Base-by-base conservation (phyloP, 768 basidiomycete species). In the Suillus lakei region DNA sequence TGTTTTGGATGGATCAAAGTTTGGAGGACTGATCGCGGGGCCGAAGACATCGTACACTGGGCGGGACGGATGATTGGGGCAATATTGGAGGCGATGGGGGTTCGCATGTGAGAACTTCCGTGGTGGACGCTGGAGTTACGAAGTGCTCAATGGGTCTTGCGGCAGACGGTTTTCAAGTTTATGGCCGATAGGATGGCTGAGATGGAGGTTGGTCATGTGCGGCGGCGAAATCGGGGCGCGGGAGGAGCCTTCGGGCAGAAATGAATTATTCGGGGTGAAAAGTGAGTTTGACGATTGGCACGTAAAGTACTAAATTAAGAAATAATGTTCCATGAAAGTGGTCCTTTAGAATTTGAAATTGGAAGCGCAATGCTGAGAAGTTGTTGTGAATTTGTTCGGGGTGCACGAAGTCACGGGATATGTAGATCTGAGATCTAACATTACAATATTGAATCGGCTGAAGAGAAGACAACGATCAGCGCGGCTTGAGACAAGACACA, bases 261-360 rank as follows among this genome's bases (percentile, higher is more conserved):
- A 16, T 51, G 50, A 8, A 23, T 54, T 62, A 39, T 62, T 46
- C 50, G 32, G 61, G 15, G 16, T 46, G 28, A 48, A 50, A 50
- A 50, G 26, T 50, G 48, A 48, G 43, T 56, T 51, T 61, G 62
- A 61, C 28, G 56, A 60, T 54, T 69, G 46, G 65, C 55, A 48
- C 44, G 64, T 60, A 36, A 28, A 64, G 18, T 50, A 38, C 69
- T 41, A 5, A 38, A 66, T 68, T 63, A 58, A 63, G 72, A 23
- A 60, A 61, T 69, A 28, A 38, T 46, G 66, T 44, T 39, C 69
- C 68, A 60, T 36, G 5, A 16, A 5, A 36, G 23, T 13, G 30
- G 48, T 66, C 66, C 28, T 4, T 36, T 2, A 2, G 30, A 53
- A 78, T 76, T 76, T 71, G 68, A 75, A 78, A 78, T 77, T 55